Conservation (phyloP, 1,139 yeast genomes). For the Debaryomycetaceae sp. region DNA sequence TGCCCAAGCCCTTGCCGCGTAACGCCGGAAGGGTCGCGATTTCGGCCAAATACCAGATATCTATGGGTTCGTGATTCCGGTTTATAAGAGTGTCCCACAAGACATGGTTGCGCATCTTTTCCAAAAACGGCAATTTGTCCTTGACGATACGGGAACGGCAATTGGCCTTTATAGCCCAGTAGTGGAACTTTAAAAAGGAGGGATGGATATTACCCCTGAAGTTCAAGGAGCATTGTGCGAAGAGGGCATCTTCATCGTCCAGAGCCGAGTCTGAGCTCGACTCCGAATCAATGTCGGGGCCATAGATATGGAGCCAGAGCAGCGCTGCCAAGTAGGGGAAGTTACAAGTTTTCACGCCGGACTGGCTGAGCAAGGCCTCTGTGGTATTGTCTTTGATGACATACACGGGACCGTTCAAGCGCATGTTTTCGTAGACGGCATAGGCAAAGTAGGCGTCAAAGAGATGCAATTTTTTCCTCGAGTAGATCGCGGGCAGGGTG, state of each 20-base stretch:
- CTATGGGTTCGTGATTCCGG: conserved; percentile 5
- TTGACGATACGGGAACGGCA: conserved; percentile 26
- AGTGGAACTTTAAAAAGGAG: conserved; percentile 20
- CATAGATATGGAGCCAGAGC: conserved; percentile 26
- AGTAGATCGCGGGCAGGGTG: conserved; percentile 8
- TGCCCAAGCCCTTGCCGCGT: conserved; percentile 32
- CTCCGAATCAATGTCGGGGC: conserved; percentile 9
- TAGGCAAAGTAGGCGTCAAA: conserved; percentile 27
- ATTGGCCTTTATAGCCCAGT: conserved; percentile 22
- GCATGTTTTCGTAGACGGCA: conserved; percentile 24
- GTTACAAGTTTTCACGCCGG: conserved; percentile 9
- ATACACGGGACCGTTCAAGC: conserved; percentile 21
- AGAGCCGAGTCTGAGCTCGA: conserved; percentile 7
- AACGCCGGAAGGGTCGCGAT: conserved; percentile 29
- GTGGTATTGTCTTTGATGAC: conserved; percentile 22
- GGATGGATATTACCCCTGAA: conserved; percentile 17
- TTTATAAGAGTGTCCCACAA: conserved; percentile 8
- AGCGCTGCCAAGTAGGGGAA: conserved; percentile 27
- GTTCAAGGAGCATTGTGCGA: conserved; percentile 9
- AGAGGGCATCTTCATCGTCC: conserved; percentile 8
- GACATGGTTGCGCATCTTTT: conserved; percentile 20
- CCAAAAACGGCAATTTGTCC: conserved; percentile 23
- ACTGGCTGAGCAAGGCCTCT: conserved; percentile 18
- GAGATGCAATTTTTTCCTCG: conserved; percentile 22
- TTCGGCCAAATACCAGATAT: conserved; percentile 31